phyloP scores from a whole-genome alignment of 805 yeast species.

The Candida tibetensis region DNA sequence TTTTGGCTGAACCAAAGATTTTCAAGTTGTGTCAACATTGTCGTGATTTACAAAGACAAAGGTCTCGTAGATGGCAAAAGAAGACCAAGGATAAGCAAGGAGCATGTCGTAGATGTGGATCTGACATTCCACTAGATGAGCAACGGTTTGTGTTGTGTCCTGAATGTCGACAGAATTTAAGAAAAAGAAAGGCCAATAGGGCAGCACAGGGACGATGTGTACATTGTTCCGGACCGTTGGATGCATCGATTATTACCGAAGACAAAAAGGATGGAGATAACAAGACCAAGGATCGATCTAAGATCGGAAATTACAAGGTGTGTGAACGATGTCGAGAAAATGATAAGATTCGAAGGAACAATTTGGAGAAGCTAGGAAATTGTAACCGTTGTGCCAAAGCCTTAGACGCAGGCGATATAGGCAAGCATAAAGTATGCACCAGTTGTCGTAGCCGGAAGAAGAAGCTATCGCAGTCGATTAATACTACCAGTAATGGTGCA shows the following conservation, averaged over 20 bases:
- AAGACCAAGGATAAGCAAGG: constrained; percentile 59
- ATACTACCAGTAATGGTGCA: constrained; percentile 8
- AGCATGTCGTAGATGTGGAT: constrained; percentile 65
- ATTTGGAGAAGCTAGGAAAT: constrained; percentile 54
- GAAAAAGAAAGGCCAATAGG: constrained; percentile 55
- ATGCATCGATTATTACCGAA: constrained; percentile 35
- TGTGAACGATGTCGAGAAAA: constrained; percentile 62
- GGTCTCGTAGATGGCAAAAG: constrained; percentile 64
- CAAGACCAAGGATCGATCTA: constrained; percentile 20
- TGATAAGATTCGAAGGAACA: constrained; percentile 55
- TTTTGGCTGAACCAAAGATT: constrained; percentile 38
- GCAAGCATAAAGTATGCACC: constrained; percentile 55
- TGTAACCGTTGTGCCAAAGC: constrained; percentile 62
- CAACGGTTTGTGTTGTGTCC: constrained; percentile 58
- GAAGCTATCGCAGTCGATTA: constrained; percentile 21
- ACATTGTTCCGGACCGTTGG: constrained; percentile 61
- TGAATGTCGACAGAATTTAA: constrained; percentile 52
- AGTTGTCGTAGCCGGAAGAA: constrained; percentile 55
- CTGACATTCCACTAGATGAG: constrained; percentile 48
- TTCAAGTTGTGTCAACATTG: constrained; percentile 64
- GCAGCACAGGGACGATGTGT: constrained; percentile 66
- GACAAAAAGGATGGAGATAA: constrained; percentile 19
- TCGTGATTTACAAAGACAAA: constrained; percentile 58
- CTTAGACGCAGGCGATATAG: constrained; percentile 44
- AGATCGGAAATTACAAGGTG: constrained; percentile 49